phyloP scores from a whole-genome alignment of 495 filamentous ascomycete species.

The Tetracladium setigerum region DNA sequence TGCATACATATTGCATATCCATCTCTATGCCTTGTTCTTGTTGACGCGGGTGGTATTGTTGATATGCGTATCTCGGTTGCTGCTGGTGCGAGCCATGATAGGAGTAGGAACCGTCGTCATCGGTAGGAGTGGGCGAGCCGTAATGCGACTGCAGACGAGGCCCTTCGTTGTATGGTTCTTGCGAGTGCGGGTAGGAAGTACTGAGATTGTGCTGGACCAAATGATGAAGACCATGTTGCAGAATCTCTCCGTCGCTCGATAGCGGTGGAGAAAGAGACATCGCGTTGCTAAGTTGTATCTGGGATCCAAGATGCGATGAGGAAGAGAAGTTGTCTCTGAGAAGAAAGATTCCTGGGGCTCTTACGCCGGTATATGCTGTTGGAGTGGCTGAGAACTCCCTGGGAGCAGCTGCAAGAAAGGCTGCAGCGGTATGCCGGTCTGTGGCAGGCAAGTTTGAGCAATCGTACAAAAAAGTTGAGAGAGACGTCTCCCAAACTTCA shows the following conservation, averaged over 20 bases:
- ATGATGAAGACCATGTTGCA: constrained; percentile 39
- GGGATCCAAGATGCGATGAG: background rate
- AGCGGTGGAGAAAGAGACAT: constrained; percentile 34
- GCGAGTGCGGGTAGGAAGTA: constrained; percentile 22
- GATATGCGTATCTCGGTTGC: constrained; percentile 21
- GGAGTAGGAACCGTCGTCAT: constrained; percentile 8
- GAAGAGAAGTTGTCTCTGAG: no score
- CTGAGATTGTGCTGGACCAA: constrained; percentile 40
- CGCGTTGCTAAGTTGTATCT: background rate
- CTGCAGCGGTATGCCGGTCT: background rate
- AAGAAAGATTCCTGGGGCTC: no score
- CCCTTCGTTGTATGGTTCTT: constrained; percentile 18
- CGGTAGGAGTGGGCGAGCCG: constrained; percentile 19
- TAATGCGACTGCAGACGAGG: constrained; percentile 21
- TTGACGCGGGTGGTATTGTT: no score
- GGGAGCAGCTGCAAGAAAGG: no score
- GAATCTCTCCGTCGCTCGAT: constrained; percentile 30
- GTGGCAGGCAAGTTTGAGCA: background rate
- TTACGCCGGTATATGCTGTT: no score
- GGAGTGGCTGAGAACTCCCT: no score
- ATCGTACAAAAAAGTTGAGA: background rate
- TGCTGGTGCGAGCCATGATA: constrained; percentile 22
- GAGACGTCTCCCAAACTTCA: background rate
- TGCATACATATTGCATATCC: constrained; percentile 32
- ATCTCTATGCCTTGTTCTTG: constrained; percentile 22